phyloP scores from a whole-genome alignment of 805 yeast genomes.

The Metschnikowia amazonensis region DNA sequence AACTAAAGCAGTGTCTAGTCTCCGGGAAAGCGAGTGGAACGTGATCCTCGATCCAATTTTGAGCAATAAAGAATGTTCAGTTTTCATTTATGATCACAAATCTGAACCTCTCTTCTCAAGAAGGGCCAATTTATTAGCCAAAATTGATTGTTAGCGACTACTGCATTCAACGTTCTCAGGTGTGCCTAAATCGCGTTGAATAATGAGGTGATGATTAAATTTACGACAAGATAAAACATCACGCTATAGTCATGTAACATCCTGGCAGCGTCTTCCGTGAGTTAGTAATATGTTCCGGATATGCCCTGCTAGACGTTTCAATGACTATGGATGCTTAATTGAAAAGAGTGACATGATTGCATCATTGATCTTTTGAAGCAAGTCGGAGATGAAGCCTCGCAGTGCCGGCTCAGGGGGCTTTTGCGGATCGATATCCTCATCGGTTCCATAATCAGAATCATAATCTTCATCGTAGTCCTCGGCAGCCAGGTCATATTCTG shows the following conservation, averaged over 20 bases:
- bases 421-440: background rate
- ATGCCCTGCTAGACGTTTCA: background rate
- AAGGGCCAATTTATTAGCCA: slow-evolving; percentile 5
- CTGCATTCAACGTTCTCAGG: background rate
- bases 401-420: background rate
- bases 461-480: background rate
- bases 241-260: slow-evolving; percentile 5
- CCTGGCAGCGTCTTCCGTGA: slow-evolving; percentile 9
- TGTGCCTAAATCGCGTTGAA: background rate
- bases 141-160: background rate
- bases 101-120: slow-evolving; percentile 12
- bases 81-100: slow-evolving; percentile 17
- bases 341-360: slow-evolving; percentile 1
- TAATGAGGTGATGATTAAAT: slow-evolving; percentile 3
- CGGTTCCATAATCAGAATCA: background rate
- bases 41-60: slow-evolving; percentile 19
- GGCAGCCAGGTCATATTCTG: background rate
- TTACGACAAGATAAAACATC: slow-evolving; percentile 7
- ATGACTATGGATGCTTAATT: background rate
- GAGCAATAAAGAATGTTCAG: slow-evolving; percentile 12
- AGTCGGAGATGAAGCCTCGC: background rate
- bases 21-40: slow-evolving; percentile 19
- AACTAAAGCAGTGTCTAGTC: slow-evolving; percentile 10
- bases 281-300: slow-evolving; percentile 9
- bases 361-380: background rate